Conservation (phyloP, 2,329 filamentous ascomycete genomes). For the Microdochium trichocladiopsis region DNA sequence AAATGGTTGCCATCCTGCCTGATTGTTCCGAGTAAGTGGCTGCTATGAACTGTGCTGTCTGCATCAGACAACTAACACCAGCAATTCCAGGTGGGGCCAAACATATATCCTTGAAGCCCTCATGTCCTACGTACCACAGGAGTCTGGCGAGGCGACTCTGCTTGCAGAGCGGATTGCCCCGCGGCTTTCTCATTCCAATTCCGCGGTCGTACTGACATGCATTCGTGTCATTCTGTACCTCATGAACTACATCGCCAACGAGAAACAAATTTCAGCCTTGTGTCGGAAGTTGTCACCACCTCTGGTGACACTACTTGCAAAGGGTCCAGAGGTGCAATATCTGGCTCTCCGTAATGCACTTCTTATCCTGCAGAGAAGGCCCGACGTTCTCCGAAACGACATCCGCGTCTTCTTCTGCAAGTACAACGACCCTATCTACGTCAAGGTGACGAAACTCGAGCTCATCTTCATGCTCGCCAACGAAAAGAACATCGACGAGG, state of each 20-base stretch:
- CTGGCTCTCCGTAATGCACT: constrained; percentile 89
- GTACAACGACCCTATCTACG: constrained; percentile 99
- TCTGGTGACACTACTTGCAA: constrained; percentile 87
- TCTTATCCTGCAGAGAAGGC: constrained; percentile 84
- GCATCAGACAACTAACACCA: constrained; percentile 3
- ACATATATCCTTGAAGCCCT: constrained; percentile 96
- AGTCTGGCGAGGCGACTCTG: constrained; percentile 78
- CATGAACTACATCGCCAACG: constrained; percentile 96
- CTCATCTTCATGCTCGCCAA: constrained; percentile 98
- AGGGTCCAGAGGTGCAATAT: constrained; percentile 98
- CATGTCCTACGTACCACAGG: constrained; percentile 95
- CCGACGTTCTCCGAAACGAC: constrained; percentile 90
- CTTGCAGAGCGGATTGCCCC: constrained; percentile 91
- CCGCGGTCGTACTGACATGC: constrained; percentile 90
- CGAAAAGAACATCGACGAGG: constrained; percentile 91
- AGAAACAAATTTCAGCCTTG: constrained; percentile 78
- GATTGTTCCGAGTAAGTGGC: constrained; percentile 87
- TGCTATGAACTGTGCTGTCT: background rate
- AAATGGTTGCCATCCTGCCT: constrained; percentile 92
- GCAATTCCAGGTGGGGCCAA: constrained; percentile 77
- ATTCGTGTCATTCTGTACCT: constrained; percentile 95
- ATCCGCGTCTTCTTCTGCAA: constrained; percentile 99
- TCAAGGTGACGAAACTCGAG: constrained; percentile 98
- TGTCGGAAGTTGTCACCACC: constrained; percentile 93
- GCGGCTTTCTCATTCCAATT: constrained; percentile 95